Base-by-base conservation (phyloP, 164 flowering plant species). In the Vitis amurensis region DNA sequence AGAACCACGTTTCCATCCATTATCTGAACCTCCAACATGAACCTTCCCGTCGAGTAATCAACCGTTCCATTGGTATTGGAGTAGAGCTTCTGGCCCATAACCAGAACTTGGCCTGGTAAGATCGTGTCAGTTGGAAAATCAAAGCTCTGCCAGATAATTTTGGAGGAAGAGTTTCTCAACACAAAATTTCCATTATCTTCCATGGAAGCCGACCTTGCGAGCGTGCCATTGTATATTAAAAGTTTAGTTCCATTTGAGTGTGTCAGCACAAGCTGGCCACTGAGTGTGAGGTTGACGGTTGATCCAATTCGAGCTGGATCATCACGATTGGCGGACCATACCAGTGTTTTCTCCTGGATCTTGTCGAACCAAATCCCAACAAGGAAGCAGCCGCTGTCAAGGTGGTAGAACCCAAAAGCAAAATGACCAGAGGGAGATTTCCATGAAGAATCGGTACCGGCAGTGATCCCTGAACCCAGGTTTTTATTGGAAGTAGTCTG, bases 281-380 rank as follows among this genome's bases (percentile, higher is more conserved):
- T 16, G n/a, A 9, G 9, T 17, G 67, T 67, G 7, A 75, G 16
- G 27, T 62, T 56, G 8, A 75, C 30, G 50, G 62, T 67, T 8
- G 78, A 78, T 8, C 74, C 78, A 11, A 6, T 2, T 56, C 15
- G 55, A 6, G 71, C 77, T 48, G 79, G 74, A 27, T 64, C 61
- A 63, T 78, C 71, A 9, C 81, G 66, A 48, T 81, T 78, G 12
- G 75, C 77, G 1, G 81, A 78, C 84, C 84, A 81, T 19, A 76
- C 69, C 0, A 81, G 69, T 11, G 81, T 75, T 31, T 49, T 73
- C 0, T 68, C 68, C 11, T 71, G 64, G 70, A 78, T 78, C 48
- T 75, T 72, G 14, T 73, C 69, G 57, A 72, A 81, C 81, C 84
- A 78, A 60, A 81, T 75, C 8, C 79, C 84, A 12, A 71, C 68